Evolutionary conservation across 2,329 filamentous ascomycete species (phyloP).

Genomic region (Tolypocladium inflatum): DNA sequence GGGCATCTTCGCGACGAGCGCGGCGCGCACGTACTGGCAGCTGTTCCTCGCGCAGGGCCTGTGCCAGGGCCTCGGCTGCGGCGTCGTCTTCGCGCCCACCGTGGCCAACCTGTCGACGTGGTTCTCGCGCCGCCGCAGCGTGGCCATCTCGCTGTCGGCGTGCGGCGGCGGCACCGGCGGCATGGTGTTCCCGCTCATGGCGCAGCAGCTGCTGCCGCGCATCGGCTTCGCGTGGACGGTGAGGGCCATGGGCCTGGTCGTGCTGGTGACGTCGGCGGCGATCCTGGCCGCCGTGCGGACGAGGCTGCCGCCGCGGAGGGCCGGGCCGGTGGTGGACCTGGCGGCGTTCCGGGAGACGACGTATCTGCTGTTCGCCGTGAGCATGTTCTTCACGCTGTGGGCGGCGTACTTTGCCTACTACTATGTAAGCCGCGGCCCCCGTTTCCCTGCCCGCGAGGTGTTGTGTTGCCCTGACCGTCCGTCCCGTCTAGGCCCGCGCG

Average conservation of each 20-base stretch:
- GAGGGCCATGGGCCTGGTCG: constrained; percentile 51
- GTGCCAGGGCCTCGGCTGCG: constrained; percentile 45
- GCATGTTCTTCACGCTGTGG: constrained; percentile 33
- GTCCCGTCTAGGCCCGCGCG: constrained; percentile 22
- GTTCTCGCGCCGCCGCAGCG: constrained; percentile 46
- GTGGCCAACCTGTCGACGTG: constrained; percentile 49
- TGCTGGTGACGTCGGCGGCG: constrained; percentile 32
- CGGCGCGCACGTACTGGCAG: constrained; percentile 34
- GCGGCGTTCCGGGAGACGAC: constrained; percentile 38
- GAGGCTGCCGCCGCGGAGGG: constrained; percentile 35
- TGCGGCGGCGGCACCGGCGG: constrained; percentile 54
- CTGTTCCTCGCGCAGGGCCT: constrained; percentile 44
- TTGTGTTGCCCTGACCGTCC: not conserved
- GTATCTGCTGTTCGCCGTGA: constrained; percentile 26
- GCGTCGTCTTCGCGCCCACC: constrained; percentile 44
- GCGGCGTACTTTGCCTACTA: constrained; percentile 42
- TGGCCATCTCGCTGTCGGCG: constrained; percentile 51
- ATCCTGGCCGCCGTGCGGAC: constrained; percentile 33
- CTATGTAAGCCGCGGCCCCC: constrained; percentile 18
- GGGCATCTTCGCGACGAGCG: constrained; percentile 35
- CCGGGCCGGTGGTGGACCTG: constrained; percentile 41
- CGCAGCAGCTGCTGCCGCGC: constrained; percentile 44
- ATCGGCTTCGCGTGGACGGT: constrained; percentile 58
- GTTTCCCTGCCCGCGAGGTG: too few species aligned
- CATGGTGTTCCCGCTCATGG: constrained; percentile 51